A percentile compares a stretch with the other conserved stretches of the same genome.
Evolutionary conservation across 108 stramenopile genomes (phyloP).

Genomic region (Mediolabrus comicus): DNA sequence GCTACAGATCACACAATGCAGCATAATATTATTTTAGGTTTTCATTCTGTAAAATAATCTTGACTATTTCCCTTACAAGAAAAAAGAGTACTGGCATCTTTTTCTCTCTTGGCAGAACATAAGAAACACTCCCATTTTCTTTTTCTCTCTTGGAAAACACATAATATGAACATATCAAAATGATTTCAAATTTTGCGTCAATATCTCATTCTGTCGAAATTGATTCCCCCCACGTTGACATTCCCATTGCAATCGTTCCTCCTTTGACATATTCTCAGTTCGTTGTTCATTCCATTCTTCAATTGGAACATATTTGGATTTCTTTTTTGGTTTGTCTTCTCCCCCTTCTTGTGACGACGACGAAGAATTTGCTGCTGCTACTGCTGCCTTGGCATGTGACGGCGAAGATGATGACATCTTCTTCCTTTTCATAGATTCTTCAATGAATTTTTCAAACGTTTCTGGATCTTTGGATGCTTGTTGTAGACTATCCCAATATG

Average conservation of each 20-base stretch:
- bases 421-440: constrained; percentile 16
- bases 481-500: constrained; percentile 35
- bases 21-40: neutral
- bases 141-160: too few relatives aligned
- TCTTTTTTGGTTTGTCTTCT: constrained; percentile 7
- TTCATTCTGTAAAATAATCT: too few relatives aligned
- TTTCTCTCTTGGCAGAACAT: neutral
- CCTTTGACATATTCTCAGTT: constrained; percentile 50
- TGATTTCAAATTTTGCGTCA: constrained; percentile 52
- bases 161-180: too few relatives aligned
- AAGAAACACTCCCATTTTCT: neutral
- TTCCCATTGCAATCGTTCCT: constrained; percentile 78
- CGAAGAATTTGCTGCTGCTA: neutral
- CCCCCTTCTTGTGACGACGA: too few relatives aligned
- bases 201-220: constrained; percentile 74
- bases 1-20: too few relatives aligned
- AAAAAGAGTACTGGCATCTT: too few relatives aligned
- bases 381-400: neutral
- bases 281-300: constrained; percentile 80
- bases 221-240: constrained; percentile 70
- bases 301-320: constrained; percentile 56
- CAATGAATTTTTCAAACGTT: constrained; percentile 39
- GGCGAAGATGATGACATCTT: neutral
- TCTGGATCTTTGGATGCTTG: constrained; percentile 33
- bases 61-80: too few relatives aligned